These are phyloP conservation scores for Pisolithus tinctorius DNA, from an alignment of 768 basidiomycete genomes.

Conservation along the genomic window DNA sequence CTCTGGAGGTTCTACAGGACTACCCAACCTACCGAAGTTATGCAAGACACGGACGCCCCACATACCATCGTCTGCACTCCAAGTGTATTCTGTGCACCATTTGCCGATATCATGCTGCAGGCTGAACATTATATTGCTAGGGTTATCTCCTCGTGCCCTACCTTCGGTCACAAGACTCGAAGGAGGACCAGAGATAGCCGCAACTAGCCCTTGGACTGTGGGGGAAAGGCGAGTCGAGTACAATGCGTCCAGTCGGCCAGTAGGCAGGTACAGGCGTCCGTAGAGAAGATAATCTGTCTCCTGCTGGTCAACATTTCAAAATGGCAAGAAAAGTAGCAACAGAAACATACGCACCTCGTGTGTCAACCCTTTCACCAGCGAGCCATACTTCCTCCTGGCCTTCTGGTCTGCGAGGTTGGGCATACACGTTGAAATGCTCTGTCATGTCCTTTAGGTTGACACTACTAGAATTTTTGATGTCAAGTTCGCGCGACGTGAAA, in stretches of 20 bases:
- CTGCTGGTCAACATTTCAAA: conserved; percentile 17
- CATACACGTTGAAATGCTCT: conserved; percentile 80
- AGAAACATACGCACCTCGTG: conserved; percentile 49
- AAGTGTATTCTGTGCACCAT: conserved; percentile 92
- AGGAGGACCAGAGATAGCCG: conserved; percentile 80
- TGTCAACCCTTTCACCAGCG: conserved; percentile 71
- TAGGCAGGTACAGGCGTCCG: conserved; percentile 86
- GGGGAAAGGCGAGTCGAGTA: conserved; percentile 78
- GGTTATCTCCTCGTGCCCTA: conserved; percentile 36
- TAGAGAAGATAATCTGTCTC: conserved; percentile 84
- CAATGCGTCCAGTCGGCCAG: conserved; percentile 81
- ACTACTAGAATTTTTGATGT: conserved; percentile 60
- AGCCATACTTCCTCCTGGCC: conserved; percentile 75
- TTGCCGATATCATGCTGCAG: conserved; percentile 90
- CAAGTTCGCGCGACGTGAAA: conserved; percentile 81
- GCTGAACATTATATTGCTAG: conserved; percentile 72
- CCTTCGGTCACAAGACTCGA: conserved; percentile 38
- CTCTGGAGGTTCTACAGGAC: conserved; percentile 31
- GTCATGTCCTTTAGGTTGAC: conserved; percentile 85
- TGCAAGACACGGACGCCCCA: conserved; percentile 83
- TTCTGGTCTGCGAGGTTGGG: conserved; percentile 75
- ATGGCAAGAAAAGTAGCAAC: not conserved
- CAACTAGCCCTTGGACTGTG: conserved; percentile 75
- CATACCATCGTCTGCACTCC: conserved; percentile 93
- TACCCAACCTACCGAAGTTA: conserved; percentile 77